Evolutionary conservation across 441 rosid genomes (phyloP).

Genomic region (Euphorbia neoarborescens): DNA sequence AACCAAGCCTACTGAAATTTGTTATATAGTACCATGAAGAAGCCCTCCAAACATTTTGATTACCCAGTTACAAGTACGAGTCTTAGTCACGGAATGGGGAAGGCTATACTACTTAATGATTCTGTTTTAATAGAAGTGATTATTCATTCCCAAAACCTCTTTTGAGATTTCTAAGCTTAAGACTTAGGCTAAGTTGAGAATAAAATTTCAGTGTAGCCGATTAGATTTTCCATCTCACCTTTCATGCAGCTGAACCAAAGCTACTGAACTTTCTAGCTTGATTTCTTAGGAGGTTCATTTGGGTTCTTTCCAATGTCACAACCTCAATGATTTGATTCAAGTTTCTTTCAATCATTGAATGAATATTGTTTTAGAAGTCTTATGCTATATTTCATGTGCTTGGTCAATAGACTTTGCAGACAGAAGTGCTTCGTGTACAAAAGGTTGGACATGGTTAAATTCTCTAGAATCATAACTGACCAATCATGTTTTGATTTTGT

Average conservation of each 20-base stretch:
- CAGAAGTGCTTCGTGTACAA: neutral
- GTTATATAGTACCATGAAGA: neutral
- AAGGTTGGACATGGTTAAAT: neutral
- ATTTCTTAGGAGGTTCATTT: neutral
- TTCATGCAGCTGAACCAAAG: neutral
- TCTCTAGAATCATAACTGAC: neutral
- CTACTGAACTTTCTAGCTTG: neutral
- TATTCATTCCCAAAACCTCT: neutral
- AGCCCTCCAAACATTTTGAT: neutral
- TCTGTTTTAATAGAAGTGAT: neutral
- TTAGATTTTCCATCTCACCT: neutral
- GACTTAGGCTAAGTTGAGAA: neutral
- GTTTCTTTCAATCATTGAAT: neutral
- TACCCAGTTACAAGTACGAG: neutral
- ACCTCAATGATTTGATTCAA: no score
- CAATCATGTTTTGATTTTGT: neutral
- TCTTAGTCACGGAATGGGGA: neutral
- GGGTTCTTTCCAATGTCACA: neutral
- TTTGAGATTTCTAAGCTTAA: neutral
- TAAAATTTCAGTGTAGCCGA: neutral
- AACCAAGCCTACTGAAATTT: constrained; percentile 6
- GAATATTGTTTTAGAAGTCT: neutral
- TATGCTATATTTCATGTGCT: neutral
- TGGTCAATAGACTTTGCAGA: neutral
- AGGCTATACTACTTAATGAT: neutral